A percentile compares a stretch with the other conserved stretches of the same genome.
Evolutionary conservation across 148 eudicot species (phyloP).

Genomic region (Arctostaphylos glauca): DNA sequence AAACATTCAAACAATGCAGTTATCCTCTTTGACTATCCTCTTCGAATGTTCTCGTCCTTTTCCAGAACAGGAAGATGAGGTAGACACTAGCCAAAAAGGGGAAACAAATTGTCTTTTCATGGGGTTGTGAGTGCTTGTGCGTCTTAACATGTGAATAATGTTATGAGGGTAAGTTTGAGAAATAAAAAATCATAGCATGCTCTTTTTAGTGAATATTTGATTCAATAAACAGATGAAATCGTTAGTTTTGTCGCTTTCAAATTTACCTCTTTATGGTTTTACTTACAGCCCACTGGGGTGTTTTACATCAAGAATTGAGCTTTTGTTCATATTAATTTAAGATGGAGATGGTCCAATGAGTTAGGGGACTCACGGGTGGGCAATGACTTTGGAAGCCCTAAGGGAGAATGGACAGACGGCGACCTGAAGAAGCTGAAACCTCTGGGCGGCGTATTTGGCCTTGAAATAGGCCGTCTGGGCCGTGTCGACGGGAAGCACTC

Average conservation of each 20-base stretch:
- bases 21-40: background rate
- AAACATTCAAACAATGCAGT: background rate
- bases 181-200: too few species aligned
- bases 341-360: background rate
- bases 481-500: conserved; percentile 58
- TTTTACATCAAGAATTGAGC: background rate
- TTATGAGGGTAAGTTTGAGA: too few species aligned
- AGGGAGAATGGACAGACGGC: conserved; percentile 81
- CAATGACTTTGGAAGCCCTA: conserved; percentile 55
- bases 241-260: too few species aligned
- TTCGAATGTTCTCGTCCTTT: background rate
- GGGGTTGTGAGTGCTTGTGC: background rate
- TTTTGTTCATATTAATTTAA: background rate
- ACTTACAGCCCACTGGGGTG: background rate
- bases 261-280: too few species aligned
- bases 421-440: conserved; percentile 77
- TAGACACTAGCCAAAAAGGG: background rate
- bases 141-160: too few species aligned
- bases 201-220: too few species aligned
- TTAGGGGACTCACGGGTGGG: conserved; percentile 60
- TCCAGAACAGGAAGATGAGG: background rate
- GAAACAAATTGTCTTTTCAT: too few species aligned
- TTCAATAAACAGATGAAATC: too few species aligned
- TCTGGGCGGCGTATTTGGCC: conserved; percentile 65
- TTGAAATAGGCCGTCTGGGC: conserved; percentile 65